These are phyloP conservation scores for Leucoagaricus sp. DNA, from an alignment of 1,284 basidiomycete genomes.

Conservation along the genomic window DNA sequence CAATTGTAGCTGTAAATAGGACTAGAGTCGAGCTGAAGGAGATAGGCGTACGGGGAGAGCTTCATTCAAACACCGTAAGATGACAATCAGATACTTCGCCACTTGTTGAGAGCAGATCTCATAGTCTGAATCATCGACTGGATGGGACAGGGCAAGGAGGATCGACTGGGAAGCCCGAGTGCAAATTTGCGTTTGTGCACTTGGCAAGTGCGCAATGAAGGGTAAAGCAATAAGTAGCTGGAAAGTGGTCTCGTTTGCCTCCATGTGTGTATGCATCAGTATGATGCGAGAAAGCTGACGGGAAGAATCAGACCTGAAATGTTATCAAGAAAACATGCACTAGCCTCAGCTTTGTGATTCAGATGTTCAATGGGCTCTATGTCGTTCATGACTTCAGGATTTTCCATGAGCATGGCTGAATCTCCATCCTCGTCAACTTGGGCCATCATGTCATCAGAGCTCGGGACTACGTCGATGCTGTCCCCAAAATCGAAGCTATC, in stretches of 20 bases:
- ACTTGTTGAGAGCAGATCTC: slow-evolving; percentile 23
- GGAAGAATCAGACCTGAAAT: not conserved
- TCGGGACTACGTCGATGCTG: not conserved
- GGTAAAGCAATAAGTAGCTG: slow-evolving; percentile 53
- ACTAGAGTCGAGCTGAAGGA: not conserved
- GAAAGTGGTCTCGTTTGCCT: slow-evolving; percentile 46
- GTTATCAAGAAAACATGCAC: slow-evolving; percentile 15
- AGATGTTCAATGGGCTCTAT: slow-evolving; percentile 36
- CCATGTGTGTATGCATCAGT: slow-evolving; percentile 51
- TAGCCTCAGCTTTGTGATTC: slow-evolving; percentile 60
- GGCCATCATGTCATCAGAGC: not conserved
- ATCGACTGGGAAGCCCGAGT: slow-evolving; percentile 42
- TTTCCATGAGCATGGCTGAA: slow-evolving; percentile 26
- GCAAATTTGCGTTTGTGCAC: slow-evolving; percentile 37
- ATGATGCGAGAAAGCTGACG: slow-evolving; percentile 60
- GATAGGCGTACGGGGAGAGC: slow-evolving; percentile 43
- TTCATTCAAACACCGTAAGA: slow-evolving; percentile 8
- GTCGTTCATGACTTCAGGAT: slow-evolving; percentile 30
- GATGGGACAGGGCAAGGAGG: slow-evolving; percentile 49
- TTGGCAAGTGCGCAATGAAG: slow-evolving; percentile 27
- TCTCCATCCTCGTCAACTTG: slow-evolving; percentile 24
- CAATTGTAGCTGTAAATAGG: not conserved
- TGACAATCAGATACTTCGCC: slow-evolving; percentile 35
- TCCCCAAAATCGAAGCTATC: not conserved
- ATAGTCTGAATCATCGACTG: slow-evolving; percentile 35